Base-by-base conservation (phyloP, 306 rosid species). In the Medicago ruthenica region DNA sequence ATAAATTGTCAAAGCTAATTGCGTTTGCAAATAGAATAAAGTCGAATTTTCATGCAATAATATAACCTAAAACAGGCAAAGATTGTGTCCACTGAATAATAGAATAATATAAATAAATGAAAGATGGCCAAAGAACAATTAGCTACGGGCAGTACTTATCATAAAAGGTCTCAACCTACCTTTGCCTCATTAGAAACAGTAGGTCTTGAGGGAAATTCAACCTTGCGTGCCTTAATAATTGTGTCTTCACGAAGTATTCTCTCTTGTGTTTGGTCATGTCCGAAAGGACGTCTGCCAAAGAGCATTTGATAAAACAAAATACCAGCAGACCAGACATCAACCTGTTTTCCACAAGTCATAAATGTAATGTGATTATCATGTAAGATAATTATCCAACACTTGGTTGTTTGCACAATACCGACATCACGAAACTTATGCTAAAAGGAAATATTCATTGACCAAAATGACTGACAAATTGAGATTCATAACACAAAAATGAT, bases 321-420 rank as follows among this genome's bases (percentile, higher is more conserved):
- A 68, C 99, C 97, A 16, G 92, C 97, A 16, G 98, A 96, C 99
- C 99, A 96, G 48, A 96, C 99, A 84, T 96, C 99, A 73, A 96
- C 98, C 99, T 92, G 89, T 66, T 83, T 80, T 58, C 81, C 80
- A 78, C 11, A 44, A 31, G 51, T 40, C 36, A 41, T 76, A 47
- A 76, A 31, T 5, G 11, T 16, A 16, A 62, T 10, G 76, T 47
- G 9, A 80, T 44, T 27, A 67, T 67, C 41, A 36, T 11, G 24
- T 34, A 20, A 55, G 15, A 77, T 41, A 5, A 77, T 51, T 36
- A 45, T 39, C 66, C 45, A 24, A 6, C 47, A 16, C 73, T 63
- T 14, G 16, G 18, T 64, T 63, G 40, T 74, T 69, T 53, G 60
- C 67, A 73, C 16, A 73, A 74, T 73, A 48, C 36, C 42, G 50